A percentile compares a stretch with the other conserved stretches of the same genome.
Evolutionary conservation across 1,284 basidiomycete species (phyloP).

Genomic region (Ustilago nuda): DNA sequence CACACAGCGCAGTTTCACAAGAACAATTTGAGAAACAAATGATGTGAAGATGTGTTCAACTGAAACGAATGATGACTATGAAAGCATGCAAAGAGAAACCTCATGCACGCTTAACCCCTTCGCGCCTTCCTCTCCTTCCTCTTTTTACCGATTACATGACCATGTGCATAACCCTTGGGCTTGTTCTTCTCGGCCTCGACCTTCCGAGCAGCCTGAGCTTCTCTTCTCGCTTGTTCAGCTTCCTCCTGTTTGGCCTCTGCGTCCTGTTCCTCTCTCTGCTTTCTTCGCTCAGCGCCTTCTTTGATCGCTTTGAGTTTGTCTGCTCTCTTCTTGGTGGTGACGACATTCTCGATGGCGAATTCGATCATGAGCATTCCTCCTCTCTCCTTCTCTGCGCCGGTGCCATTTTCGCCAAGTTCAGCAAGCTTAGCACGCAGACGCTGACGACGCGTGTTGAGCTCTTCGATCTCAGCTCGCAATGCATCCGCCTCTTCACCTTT

Average conservation of each 20-base stretch:
- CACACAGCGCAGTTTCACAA: background rate
- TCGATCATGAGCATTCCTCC: constrained; percentile 66
- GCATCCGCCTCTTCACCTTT: constrained; percentile 32
- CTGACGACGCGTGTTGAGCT: constrained; percentile 50
- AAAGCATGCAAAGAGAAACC: background rate
- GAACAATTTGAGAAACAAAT: background rate
- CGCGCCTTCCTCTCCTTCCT: constrained; percentile 57
- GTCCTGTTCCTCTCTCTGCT: constrained; percentile 28
- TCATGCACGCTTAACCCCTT: constrained; percentile 15
- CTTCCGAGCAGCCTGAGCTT: constrained; percentile 34
- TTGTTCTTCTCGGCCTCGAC: constrained; percentile 43
- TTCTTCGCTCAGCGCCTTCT: constrained; percentile 37
- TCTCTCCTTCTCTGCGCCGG: constrained; percentile 53
- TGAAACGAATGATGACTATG: background rate
- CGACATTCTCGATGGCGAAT: constrained; percentile 67
- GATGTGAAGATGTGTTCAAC: background rate
- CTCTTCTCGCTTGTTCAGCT: constrained; percentile 17
- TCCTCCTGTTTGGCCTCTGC: constrained; percentile 6
- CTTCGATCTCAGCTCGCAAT: constrained; percentile 28
- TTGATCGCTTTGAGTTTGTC: constrained; percentile 53
- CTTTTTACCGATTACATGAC: constrained; percentile 65
- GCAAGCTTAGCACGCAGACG: constrained; percentile 50
- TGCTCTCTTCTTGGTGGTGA: constrained; percentile 60
- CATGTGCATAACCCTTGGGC: constrained; percentile 42
- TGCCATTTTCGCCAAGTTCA: constrained; percentile 43